Conservation (phyloP, 1,284 basidiomycete species). For the Cutaneotrichosporon mucoides region DNA sequence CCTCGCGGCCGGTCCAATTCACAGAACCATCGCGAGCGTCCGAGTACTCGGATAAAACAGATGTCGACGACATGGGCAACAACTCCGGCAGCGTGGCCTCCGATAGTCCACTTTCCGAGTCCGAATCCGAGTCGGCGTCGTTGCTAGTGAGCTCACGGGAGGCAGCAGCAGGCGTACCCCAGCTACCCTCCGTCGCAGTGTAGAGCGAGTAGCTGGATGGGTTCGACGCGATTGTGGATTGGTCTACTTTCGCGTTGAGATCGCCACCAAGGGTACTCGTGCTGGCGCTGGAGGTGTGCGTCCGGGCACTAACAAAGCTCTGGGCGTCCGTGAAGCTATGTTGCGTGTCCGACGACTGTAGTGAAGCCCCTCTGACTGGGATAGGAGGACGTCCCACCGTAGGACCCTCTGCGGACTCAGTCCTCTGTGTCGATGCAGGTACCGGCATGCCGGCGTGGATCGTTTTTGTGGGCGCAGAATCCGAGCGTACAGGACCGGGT, state of each 20-base stretch:
- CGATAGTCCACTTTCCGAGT: constrained; percentile 9
- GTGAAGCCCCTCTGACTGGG: not conserved
- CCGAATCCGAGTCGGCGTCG: not conserved
- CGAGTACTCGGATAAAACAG: constrained; percentile 13
- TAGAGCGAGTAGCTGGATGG: constrained; percentile 11
- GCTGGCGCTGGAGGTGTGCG: not conserved
- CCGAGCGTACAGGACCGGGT: too few species aligned
- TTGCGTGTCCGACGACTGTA: not conserved
- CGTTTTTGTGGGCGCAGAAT: too few species aligned
- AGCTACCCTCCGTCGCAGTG: not conserved
- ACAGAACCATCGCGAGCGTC: constrained; percentile 7
- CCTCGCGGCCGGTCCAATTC: too few species aligned
- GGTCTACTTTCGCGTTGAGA: not conserved
- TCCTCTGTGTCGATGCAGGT: too few species aligned
- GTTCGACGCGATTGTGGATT: not conserved
- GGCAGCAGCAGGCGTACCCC: not conserved
- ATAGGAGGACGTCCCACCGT: too few species aligned
- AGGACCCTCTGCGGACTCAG: too few species aligned
- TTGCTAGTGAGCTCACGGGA: not conserved
- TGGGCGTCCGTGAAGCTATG: not conserved
- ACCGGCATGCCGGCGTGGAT: too few species aligned
- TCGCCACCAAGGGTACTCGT: not conserved
- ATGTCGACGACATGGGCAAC: constrained; percentile 8
- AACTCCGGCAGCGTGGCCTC: constrained; percentile 18
- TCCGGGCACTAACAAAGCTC: constrained; percentile 1